A percentile compares a stretch with the other conserved stretches of the same genome.
Conservation (phyloP, 768 basidiomycete species). For the Mycena sanguinolenta region DNA sequence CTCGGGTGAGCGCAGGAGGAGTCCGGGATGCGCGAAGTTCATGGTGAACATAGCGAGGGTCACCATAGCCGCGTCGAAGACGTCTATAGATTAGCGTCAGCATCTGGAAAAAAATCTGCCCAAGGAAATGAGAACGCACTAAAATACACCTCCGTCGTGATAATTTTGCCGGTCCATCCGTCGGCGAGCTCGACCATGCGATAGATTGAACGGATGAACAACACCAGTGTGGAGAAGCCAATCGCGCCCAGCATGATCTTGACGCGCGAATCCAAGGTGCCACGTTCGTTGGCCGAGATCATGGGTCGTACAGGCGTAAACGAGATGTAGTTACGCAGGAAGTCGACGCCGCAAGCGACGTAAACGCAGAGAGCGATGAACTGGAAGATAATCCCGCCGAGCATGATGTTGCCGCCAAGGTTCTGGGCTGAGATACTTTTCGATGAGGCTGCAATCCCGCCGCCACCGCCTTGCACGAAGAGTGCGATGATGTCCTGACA, state of each 20-base stretch:
- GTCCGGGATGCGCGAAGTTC: background rate
- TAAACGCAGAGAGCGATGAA: conserved; percentile 4
- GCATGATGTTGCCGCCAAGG: conserved; percentile 21
- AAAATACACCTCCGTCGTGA: conserved; percentile 4
- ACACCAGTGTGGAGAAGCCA: background rate
- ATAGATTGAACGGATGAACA: conserved; percentile 6
- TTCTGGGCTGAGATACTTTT: background rate
- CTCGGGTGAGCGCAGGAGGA: background rate
- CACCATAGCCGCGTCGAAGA: background rate
- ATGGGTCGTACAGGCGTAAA: background rate
- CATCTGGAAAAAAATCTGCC: background rate
- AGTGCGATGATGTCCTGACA: background rate
- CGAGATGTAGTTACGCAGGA: background rate
- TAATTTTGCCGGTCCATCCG: background rate
- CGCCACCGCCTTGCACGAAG: background rate
- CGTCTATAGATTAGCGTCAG: background rate
- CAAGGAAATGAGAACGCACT: background rate
- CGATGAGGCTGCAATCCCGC: background rate
- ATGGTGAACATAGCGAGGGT: background rate
- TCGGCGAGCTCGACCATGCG: conserved; percentile 12
- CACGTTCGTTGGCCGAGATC: background rate
- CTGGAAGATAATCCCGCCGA: conserved; percentile 31
- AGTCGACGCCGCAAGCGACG: background rate
- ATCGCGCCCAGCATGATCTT: background rate
- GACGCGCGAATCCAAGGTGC: background rate